phyloP scores from a whole-genome alignment of 2,329 filamentous ascomycete species.

The Zarea fungicola region DNA sequence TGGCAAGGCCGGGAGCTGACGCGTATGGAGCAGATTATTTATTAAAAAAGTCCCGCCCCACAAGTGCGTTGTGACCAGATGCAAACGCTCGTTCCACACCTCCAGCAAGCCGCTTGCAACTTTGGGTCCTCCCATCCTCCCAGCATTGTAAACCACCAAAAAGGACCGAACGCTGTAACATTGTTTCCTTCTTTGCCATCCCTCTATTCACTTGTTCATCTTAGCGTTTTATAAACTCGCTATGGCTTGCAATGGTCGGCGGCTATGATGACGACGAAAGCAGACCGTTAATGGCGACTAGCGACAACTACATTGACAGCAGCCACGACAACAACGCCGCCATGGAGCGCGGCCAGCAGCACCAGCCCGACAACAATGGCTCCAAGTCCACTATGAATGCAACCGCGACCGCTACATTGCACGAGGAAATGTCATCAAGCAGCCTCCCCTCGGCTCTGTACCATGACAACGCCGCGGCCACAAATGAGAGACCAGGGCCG shows the following conservation, averaged over 20 bases:
- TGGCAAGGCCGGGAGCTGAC: no score
- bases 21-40: no score
- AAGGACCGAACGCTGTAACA: neutral
- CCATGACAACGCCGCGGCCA: conserved; percentile 13
- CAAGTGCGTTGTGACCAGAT: no score
- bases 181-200: neutral
- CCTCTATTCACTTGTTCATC: neutral
- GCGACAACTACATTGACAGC: no score
- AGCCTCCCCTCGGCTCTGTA: conserved; percentile 16
- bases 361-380: neutral
- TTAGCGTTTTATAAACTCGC: neutral
- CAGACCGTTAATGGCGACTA: conserved; percentile 20
- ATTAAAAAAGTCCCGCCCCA: neutral
- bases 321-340: conserved; percentile 9
- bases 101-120: neutral
- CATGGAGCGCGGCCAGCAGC: conserved; percentile 2
- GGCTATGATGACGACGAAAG: conserved; percentile 18
- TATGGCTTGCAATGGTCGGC: conserved; percentile 15
- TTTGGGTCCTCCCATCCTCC: neutral
- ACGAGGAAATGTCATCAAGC: conserved; percentile 5
- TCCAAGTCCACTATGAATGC: conserved; percentile 1
- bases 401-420: conserved; percentile 3
- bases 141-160: neutral
- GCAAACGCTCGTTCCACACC: neutral
- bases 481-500: conserved; percentile 43